Evolutionary conservation across 148 eudicot genomes (phyloP), one percentile per base, ranked within the genome.

Genomic region (Arctostaphylos glauca): DNA sequence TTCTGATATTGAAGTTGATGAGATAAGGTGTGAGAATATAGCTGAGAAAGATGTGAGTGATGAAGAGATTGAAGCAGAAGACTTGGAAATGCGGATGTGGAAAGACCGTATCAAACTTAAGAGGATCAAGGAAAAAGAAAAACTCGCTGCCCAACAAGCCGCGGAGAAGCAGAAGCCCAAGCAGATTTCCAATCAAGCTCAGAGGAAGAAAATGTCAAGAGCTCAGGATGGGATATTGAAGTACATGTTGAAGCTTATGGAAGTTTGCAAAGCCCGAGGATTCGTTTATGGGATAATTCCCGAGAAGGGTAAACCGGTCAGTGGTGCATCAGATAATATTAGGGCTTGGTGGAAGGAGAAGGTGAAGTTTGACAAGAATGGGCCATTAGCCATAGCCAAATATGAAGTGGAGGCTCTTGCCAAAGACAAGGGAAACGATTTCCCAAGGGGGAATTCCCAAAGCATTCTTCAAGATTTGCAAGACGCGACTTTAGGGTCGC

Each of bases 291-390:
- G 99, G 19, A 96, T 96, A 38, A 88, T 96, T 80, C 98, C 99
- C 0, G 99, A 96, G 87, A 96, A 96, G 91, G 99, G 99, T n/a
- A 96, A 96, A 86, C 91, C 99, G 0, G 99, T 96, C 0, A 93
- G 99, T 41, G 99, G 99, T 23, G 72, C 99, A 53, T 96, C 99
- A 0, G 99, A 96, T 87, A 96, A 96, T 85, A 75, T 96, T 44
- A 86, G 99, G 73, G 99, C 95, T n/a, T 96, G 99, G 99, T 96
- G 99, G 99, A 96, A 96, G 82, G 99, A 96, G 82, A 96, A 96
- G 84, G 99, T 96, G 72, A 94, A 92, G 71, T 94, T 96, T 53
- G 99, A 96, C 80, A 96, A 94, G 87, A 96, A 96, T 72, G 99
- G 98, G 9, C 98, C 92, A 2, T 94, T 98, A 44, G 99, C 99